These are phyloP conservation scores for Lipomyces oligophaga DNA, from an alignment of 805 yeast species.

Conservation along the genomic window DNA sequence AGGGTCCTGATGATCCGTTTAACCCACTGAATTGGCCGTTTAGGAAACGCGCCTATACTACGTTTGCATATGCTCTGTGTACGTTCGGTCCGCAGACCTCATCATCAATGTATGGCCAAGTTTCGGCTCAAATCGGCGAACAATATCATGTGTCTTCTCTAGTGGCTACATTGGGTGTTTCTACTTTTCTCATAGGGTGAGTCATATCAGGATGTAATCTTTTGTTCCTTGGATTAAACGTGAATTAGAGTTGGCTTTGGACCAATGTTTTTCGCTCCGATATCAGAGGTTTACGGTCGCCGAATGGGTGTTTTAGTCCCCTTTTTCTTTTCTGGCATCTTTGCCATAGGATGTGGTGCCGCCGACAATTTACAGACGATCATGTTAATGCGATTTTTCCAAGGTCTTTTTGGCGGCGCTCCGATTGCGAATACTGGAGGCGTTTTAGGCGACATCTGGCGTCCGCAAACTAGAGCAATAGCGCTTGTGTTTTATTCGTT, in stretches of 20 bases:
- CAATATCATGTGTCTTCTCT: constrained; percentile 13
- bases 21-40: constrained; percentile 58
- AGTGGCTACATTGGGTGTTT: constrained; percentile 24
- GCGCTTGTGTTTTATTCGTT: constrained; percentile 49
- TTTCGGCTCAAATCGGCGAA: constrained; percentile 5
- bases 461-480: constrained; percentile 49
- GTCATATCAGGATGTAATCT: no score
- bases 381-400: constrained; percentile 66
- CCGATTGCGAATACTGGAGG: constrained; percentile 84
- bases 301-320: constrained; percentile 58
- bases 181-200: constrained; percentile 53
- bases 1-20: constrained; percentile 65
- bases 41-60: constrained; percentile 40
- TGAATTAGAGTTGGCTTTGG: constrained; percentile 66
- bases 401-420: constrained; percentile 75
- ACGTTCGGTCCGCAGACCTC: constrained; percentile 49
- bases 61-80: constrained; percentile 41
- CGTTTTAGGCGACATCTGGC: constrained; percentile 60
- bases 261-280: constrained; percentile 77
- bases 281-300: constrained; percentile 71
- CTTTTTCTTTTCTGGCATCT: constrained; percentile 28
- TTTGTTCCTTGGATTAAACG: no score
- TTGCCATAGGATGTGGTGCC: constrained; percentile 37
- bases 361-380: constrained; percentile 52
- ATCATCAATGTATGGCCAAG: constrained; percentile 42